phyloP scores from a whole-genome alignment of 345 rosid genomes.

The Schrenkiella parvula region DNA sequence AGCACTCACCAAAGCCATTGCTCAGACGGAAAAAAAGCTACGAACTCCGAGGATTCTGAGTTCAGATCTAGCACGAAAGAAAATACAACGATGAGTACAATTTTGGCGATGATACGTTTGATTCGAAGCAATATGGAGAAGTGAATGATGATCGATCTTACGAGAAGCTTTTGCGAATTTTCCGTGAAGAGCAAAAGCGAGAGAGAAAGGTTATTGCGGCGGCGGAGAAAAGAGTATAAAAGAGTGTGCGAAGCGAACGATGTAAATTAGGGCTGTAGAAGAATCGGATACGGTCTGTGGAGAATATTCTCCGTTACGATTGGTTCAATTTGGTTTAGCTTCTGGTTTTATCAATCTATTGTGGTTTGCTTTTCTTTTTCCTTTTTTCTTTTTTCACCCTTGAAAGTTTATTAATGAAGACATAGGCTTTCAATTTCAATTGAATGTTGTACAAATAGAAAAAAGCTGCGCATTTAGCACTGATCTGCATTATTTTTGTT shows the following conservation, averaged over 20 bases:
- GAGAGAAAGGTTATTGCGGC: background rate
- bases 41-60: slow-evolving; percentile 34
- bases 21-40: slow-evolving; percentile 33
- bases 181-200: background rate
- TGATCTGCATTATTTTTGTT: too few relatives aligned
- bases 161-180: background rate
- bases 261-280: background rate
- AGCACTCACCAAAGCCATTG: slow-evolving; percentile 69
- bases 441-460: too few relatives aligned
- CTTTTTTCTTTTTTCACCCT: too few relatives aligned
- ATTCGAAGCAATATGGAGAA: background rate
- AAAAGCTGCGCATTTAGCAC: too few relatives aligned
- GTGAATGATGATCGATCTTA: background rate
- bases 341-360: background rate
- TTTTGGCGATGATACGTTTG: background rate
- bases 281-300: background rate
- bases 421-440: too few relatives aligned
- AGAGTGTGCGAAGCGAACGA: background rate
- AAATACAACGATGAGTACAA: background rate
- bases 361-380: background rate
- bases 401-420: too few relatives aligned
- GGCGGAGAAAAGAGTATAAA: background rate
- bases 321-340: slow-evolving; percentile 6
- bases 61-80: slow-evolving; percentile 45
- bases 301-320: slow-evolving; percentile 4